phyloP scores from a whole-genome alignment of 169 alveolate species.

The Eimeria maxima region DNA sequence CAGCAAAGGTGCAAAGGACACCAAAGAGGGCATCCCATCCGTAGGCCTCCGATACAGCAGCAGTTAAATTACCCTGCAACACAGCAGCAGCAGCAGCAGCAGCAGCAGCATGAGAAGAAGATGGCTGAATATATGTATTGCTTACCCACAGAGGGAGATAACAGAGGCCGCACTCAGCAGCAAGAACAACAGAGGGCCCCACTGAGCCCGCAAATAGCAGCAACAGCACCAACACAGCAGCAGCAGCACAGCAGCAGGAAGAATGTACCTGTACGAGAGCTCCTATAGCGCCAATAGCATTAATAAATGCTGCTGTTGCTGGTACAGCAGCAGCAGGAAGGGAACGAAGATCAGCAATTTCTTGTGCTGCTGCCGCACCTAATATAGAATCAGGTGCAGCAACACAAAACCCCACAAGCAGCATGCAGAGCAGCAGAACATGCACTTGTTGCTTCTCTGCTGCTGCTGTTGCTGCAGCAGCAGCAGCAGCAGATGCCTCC shows the following conservation, averaged over 20 bases:
- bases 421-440: slow-evolving; percentile 35
- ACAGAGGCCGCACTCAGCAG: too few species aligned
- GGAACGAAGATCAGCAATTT: slow-evolving; percentile 70
- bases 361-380: slow-evolving; percentile 87
- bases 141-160: too few species aligned
- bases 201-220: background rate
- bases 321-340: background rate
- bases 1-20: slow-evolving; percentile 73
- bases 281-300: slow-evolving; percentile 87
- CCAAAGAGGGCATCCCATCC: slow-evolving; percentile 87
- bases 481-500: too few species aligned
- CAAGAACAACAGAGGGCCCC: too few species aligned
- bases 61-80: slow-evolving; percentile 83
- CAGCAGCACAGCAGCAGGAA: background rate
- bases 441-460: background rate
- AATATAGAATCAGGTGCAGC: slow-evolving; percentile 85
- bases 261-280: slow-evolving; percentile 84
- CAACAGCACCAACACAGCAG: background rate
- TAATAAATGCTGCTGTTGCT: slow-evolving; percentile 84
- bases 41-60: slow-evolving; percentile 83
- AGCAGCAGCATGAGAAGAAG: too few species aligned
- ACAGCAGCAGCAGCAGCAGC: background rate
- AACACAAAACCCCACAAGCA: slow-evolving; percentile 83
- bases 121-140: too few species aligned
- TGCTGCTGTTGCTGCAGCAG: background rate